Percentiles rank a stretch among this genome's conserved stretches.
Conservation (phyloP, 2,329 filamentous ascomycete species). For the Clonostachys rosea region DNA sequence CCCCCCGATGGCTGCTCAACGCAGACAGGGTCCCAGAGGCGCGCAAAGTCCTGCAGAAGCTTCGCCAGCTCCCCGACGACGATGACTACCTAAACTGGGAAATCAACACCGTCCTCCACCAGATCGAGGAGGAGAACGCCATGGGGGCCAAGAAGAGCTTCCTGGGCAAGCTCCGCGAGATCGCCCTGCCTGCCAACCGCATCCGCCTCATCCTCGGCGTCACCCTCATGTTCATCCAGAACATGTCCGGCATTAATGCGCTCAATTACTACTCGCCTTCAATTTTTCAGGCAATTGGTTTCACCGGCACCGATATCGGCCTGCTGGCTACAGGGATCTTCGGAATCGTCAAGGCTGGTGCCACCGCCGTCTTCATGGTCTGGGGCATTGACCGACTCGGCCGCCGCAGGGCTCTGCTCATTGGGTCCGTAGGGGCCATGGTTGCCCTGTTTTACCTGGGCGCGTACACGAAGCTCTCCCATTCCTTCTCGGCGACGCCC, state of each 20-base stretch:
- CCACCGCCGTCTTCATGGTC: conserved; percentile 5
- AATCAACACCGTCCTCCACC: conserved; percentile 6
- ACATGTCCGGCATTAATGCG: conserved; percentile 52
- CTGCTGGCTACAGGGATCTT: conserved; percentile 63
- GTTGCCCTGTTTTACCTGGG: conserved; percentile 9
- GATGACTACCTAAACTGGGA: conserved; percentile 5
- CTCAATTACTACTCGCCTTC: conserved; percentile 61
- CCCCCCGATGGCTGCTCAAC: conserved; percentile 18
- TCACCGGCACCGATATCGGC: conserved; percentile 49
- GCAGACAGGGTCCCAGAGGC: conserved; percentile 4
- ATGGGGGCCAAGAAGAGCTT: no score
- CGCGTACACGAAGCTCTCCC: conserved; percentile 5
- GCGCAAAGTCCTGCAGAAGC: conserved; percentile 4
- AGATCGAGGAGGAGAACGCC: conserved; percentile 6
- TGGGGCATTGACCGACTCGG: conserved; percentile 8
- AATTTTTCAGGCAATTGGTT: conserved; percentile 60
- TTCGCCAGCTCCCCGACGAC: conserved; percentile 7
- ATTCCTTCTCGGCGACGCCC: conserved; percentile 3
- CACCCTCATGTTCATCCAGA: conserved; percentile 19
- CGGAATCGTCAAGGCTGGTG: conserved; percentile 49
- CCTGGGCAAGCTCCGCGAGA: background rate
- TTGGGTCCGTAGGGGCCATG: conserved; percentile 4
- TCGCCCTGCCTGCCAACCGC: conserved; percentile 24
- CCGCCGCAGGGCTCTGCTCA: conserved; percentile 4
- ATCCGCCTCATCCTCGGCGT: conserved; percentile 53